A percentile compares a stretch with the other conserved stretches of the same genome.
Evolutionary conservation across 139 green algal genomes (phyloP).

Genomic region (Deuterostichococcus epilithicus): DNA sequence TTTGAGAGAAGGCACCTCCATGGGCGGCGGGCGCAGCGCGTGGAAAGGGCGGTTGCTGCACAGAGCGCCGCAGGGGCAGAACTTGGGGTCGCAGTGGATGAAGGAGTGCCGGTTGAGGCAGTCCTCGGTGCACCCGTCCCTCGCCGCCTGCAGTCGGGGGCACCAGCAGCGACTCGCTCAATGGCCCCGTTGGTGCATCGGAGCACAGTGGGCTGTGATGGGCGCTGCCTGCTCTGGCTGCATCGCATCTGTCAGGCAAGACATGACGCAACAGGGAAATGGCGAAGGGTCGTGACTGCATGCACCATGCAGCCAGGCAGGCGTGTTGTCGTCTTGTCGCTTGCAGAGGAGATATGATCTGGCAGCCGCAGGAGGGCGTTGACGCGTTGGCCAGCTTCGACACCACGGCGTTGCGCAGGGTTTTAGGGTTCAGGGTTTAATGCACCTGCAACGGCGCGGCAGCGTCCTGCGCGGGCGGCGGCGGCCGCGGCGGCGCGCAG

Average conservation of each 20-base stretch:
- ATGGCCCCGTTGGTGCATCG: neutral
- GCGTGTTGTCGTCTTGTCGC: no score
- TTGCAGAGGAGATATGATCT: no score
- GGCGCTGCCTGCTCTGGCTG: no score
- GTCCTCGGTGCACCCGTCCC: constrained; percentile 41
- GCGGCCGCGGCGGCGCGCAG: constrained; percentile 23
- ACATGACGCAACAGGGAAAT: no score
- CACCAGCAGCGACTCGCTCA: neutral
- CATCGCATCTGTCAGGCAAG: no score
- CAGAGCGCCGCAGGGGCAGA: constrained; percentile 66
- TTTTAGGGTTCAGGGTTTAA: no score
- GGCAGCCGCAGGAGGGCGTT: no score
- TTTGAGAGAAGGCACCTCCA: constrained; percentile 40
- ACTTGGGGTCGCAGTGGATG: constrained; percentile 70
- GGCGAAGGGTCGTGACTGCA: no score
- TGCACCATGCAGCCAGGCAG: no score
- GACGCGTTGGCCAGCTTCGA: no score
- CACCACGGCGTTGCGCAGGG: no score
- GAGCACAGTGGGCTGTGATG: neutral
- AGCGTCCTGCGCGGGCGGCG: neutral
- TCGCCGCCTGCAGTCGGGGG: neutral
- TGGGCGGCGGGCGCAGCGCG: constrained; percentile 42
- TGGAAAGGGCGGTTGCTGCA: constrained; percentile 81
- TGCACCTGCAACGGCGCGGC: neutral
- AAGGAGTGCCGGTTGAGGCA: constrained; percentile 69